Evolutionary conservation across 768 basidiomycete species (phyloP).

Genomic region (Phlegmacium glaucopus): DNA sequence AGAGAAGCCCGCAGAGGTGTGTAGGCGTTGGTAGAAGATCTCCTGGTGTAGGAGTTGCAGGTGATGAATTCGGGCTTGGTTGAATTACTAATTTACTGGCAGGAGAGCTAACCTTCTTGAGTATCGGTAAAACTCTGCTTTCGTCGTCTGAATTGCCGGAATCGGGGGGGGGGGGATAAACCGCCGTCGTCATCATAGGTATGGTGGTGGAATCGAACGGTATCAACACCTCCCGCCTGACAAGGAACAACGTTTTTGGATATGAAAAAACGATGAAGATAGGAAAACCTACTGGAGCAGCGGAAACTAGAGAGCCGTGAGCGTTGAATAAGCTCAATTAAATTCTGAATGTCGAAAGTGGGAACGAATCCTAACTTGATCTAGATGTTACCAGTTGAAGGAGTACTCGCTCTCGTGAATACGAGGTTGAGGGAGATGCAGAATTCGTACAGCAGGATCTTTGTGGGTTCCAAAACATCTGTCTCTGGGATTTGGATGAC

Average conservation of each 20-base stretch:
- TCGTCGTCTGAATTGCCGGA: slow-evolving; percentile 31
- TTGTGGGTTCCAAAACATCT: too few species aligned
- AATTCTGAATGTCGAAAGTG: slow-evolving; percentile 38
- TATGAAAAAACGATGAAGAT: slow-evolving; percentile 1
- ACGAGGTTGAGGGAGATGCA: slow-evolving; percentile 35
- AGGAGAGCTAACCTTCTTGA: slow-evolving; percentile 13
- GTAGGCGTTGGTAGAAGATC: slow-evolving; percentile 15
- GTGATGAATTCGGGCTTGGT: slow-evolving; percentile 9
- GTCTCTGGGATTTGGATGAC: too few species aligned
- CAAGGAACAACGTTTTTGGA: background rate
- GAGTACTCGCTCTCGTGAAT: slow-evolving; percentile 39
- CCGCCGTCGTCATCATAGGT: slow-evolving; percentile 74
- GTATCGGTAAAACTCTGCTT: slow-evolving; percentile 28
- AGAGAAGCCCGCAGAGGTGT: slow-evolving; percentile 13
- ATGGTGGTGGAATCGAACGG: slow-evolving; percentile 59
- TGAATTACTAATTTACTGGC: slow-evolving; percentile 16
- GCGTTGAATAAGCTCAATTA: slow-evolving; percentile 60
- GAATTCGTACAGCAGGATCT: too few species aligned
- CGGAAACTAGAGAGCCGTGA: slow-evolving; percentile 71
- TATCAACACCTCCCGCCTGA: slow-evolving; percentile 85
- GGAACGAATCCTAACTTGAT: slow-evolving; percentile 47
- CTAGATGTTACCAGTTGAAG: slow-evolving; percentile 36
- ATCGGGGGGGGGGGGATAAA: slow-evolving; percentile 51
- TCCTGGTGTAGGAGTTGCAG: slow-evolving; percentile 21
- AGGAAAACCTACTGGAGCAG: slow-evolving; percentile 68